Evolutionary conservation across 768 basidiomycete genomes (phyloP).

Genomic region (Lactarius vividus): DNA sequence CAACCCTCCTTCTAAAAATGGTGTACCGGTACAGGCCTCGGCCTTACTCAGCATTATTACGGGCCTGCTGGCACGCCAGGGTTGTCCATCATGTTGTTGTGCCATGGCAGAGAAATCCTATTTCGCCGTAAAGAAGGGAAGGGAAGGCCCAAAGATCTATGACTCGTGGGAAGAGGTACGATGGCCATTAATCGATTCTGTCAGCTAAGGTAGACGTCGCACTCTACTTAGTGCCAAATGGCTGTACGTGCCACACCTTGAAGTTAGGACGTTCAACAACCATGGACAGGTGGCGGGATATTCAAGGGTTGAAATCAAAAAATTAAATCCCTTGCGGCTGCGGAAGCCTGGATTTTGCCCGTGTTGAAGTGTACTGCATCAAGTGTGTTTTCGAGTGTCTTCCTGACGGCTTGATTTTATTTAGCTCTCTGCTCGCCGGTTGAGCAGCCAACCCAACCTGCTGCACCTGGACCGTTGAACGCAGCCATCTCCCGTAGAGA

Average conservation of each 20-base stretch:
- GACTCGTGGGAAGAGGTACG: conserved; percentile 58
- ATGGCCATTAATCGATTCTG: background rate
- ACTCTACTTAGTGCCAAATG: background rate
- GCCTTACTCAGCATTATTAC: too few species aligned
- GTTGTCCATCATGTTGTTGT: background rate
- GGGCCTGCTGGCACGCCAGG: too few species aligned
- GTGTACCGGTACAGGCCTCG: too few species aligned
- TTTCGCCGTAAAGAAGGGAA: conserved; percentile 60
- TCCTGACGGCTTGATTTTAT: background rate
- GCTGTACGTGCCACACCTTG: background rate
- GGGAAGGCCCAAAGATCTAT: conserved; percentile 57
- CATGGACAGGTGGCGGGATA: background rate
- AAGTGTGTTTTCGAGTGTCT: background rate
- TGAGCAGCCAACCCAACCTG: background rate
- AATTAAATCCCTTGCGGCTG: conserved; percentile 43
- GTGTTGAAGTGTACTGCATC: conserved; percentile 1
- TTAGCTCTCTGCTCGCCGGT: background rate
- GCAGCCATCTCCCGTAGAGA: background rate
- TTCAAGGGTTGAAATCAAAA: conserved; percentile 38
- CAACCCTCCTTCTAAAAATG: too few species aligned
- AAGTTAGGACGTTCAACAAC: background rate
- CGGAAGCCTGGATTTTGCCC: conserved; percentile 51
- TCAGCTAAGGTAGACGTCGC: too few species aligned
- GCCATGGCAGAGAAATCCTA: conserved; percentile 44
- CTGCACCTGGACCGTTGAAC: background rate